Evolutionary conservation across 768 basidiomycete species (phyloP).

Genomic region (Boletus reticulatus): DNA sequence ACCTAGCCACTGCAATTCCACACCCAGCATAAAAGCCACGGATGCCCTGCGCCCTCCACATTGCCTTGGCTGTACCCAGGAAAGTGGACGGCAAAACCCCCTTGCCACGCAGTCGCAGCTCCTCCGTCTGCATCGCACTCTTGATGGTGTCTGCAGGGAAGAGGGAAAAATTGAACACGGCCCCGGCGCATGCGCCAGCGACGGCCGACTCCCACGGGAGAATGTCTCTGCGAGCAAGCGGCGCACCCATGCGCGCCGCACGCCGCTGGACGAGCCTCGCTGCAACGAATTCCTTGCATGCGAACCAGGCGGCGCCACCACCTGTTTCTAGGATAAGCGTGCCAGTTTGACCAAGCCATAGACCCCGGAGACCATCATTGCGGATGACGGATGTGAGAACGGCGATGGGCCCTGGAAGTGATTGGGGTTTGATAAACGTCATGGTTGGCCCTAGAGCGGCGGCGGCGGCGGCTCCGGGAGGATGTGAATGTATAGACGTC

Average conservation of each 20-base stretch:
- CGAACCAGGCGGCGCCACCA: constrained; percentile 89
- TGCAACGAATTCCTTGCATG: constrained; percentile 78
- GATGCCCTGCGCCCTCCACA: constrained; percentile 76
- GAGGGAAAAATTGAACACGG: constrained; percentile 80
- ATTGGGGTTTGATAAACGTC: constrained; percentile 10
- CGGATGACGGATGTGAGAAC: constrained; percentile 65
- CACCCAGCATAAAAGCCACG: constrained; percentile 90
- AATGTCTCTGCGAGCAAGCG: constrained; percentile 46
- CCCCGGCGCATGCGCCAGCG: constrained; percentile 84
- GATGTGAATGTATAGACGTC: constrained; percentile 9
- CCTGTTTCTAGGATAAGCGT: constrained; percentile 93
- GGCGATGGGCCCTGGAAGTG: constrained; percentile 70
- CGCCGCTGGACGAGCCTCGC: constrained; percentile 56
- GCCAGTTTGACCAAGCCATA: constrained; percentile 97
- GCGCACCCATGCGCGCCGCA: constrained; percentile 18
- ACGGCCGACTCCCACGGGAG: constrained; percentile 79
- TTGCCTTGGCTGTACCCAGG: constrained; percentile 56
- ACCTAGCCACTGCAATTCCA: constrained; percentile 83
- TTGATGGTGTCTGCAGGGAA: constrained; percentile 97
- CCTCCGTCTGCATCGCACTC: constrained; percentile 92
- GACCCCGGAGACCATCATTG: constrained; percentile 69
- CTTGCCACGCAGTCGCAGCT: constrained; percentile 58
- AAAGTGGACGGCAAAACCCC: constrained; percentile 40
- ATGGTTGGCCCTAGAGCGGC: constrained; percentile 4
- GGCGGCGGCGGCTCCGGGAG: constrained; percentile 16